These are phyloP conservation scores for Blastocystis hominis DNA, from an alignment of 352 stramenopile species.

Conservation along the genomic window DNA sequence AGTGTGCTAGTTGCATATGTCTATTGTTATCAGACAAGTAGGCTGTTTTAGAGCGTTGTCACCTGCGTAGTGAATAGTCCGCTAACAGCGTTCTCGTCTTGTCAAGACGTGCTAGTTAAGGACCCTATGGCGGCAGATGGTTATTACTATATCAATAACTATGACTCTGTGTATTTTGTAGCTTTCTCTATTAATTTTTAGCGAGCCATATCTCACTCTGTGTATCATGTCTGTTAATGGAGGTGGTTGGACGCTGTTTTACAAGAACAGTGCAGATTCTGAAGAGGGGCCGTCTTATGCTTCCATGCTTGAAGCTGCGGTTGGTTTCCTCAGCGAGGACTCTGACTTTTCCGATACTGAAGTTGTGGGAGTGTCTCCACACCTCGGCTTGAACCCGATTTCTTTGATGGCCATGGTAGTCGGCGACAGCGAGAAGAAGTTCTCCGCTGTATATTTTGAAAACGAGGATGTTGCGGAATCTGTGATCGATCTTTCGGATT, in stretches of 20 bases:
- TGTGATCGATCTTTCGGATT: background rate
- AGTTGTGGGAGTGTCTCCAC: slow-evolving; percentile 10
- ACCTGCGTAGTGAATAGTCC: slow-evolving; percentile 4
- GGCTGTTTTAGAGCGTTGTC: background rate
- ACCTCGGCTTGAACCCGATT: background rate
- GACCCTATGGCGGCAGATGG: background rate
- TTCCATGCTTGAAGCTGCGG: background rate
- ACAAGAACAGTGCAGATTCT: slow-evolving; percentile 20
- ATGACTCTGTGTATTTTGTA: background rate
- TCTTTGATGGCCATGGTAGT: slow-evolving; percentile 23
- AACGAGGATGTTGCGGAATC: background rate
- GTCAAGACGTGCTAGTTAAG: slow-evolving; percentile 13
- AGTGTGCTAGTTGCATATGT: slow-evolving; percentile 13
- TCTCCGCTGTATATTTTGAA: slow-evolving; percentile 4
- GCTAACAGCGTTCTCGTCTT: slow-evolving; percentile 26
- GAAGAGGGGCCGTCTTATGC: background rate
- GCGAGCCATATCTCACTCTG: slow-evolving; percentile 36
- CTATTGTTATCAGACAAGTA: slow-evolving; percentile 29
- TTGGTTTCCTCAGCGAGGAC: background rate
- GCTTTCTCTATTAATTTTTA: background rate
- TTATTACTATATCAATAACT: slow-evolving; percentile 46
- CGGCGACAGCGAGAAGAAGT: background rate
- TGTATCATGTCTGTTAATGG: slow-evolving; percentile 49
- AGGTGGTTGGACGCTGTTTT: slow-evolving; percentile 54
- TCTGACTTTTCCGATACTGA: background rate